A percentile compares a stretch with the other conserved stretches of the same genome.
Evolutionary conservation across 495 filamentous ascomycete genomes (phyloP).

Genomic region (Annulohypoxylon moriforme): DNA sequence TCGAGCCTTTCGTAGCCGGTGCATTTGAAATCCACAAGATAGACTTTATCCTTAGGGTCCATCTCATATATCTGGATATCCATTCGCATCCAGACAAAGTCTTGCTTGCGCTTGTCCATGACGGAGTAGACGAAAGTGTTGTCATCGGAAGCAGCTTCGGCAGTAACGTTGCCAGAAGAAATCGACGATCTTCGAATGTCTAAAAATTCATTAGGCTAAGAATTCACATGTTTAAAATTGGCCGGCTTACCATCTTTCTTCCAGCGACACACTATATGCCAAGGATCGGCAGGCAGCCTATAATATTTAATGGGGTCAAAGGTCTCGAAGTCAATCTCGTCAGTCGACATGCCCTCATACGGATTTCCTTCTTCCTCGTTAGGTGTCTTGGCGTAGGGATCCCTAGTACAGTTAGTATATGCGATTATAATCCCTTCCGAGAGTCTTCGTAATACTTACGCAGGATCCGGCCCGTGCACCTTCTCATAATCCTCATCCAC

Average conservation of each 20-base stretch:
- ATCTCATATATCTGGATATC: conserved; percentile 97
- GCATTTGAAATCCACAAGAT: conserved; percentile 98
- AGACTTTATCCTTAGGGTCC: conserved; percentile 79
- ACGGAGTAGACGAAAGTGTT: conserved; percentile 51
- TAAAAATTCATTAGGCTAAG: conserved; percentile 36
- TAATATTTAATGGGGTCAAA: conserved; percentile 63
- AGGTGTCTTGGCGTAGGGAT: conserved; percentile 41
- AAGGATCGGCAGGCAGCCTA: conserved; percentile 89
- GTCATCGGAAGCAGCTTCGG: conserved; percentile 48
- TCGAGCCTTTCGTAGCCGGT: conserved; percentile 90
- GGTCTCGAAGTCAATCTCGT: conserved; percentile 43
- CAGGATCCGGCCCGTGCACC: conserved; percentile 46
- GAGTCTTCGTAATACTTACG: conserved; percentile 31
- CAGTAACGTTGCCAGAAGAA: conserved; percentile 45
- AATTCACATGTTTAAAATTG: conserved; percentile 42
- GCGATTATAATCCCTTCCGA: too few relatives aligned
- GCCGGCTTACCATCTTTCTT: conserved; percentile 75
- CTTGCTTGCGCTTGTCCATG: conserved; percentile 56
- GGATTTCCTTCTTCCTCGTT: conserved; percentile 40
- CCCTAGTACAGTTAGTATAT: conserved; percentile 36
- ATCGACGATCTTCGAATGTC: conserved; percentile 54
- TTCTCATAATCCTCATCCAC: conserved; percentile 65
- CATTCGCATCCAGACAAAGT: conserved; percentile 83
- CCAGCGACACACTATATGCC: conserved; percentile 93
- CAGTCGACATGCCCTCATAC: conserved; percentile 41